phyloP scores from a whole-genome alignment of 768 basidiomycete species.

The Cystobasidium ongulense region DNA sequence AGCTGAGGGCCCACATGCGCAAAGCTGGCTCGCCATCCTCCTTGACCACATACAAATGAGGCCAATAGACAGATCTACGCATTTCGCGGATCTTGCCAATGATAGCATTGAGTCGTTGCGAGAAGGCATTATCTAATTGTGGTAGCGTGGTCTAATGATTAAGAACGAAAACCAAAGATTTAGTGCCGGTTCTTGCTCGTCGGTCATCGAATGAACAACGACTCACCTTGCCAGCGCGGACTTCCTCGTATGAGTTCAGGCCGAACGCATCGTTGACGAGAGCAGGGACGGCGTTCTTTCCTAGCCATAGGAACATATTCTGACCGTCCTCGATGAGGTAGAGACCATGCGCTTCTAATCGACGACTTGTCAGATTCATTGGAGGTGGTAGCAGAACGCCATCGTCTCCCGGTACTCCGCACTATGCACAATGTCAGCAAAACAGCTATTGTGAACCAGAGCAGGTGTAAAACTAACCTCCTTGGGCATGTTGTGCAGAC shows the following conservation, averaged over 20 bases:
- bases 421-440: slow-evolving; percentile 49
- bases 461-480: slow-evolving; percentile 53
- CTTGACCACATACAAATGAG: slow-evolving; percentile 91
- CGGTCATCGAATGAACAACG: neutral
- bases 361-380: slow-evolving; percentile 85
- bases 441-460: neutral
- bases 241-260: slow-evolving; percentile 72
- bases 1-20: slow-evolving; percentile 87
- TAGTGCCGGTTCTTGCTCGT: neutral
- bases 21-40: slow-evolving; percentile 94
- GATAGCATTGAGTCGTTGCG: slow-evolving; percentile 87
- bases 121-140: slow-evolving; percentile 82
- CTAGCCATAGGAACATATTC: slow-evolving; percentile 95
- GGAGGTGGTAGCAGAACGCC: slow-evolving; percentile 82
- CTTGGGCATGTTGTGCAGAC: slow-evolving; percentile 88
- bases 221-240: slow-evolving; percentile 85
- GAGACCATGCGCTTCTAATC: slow-evolving; percentile 86
- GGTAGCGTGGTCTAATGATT: slow-evolving; percentile 74
- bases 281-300: slow-evolving; percentile 95
- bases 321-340: slow-evolving; percentile 97
- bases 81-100: slow-evolving; percentile 90
- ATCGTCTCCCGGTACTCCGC: slow-evolving; percentile 79
- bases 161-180: neutral
- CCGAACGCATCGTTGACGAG: slow-evolving; percentile 90
- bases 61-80: slow-evolving; percentile 79